Percentiles rank a stretch among this genome's conserved stretches.
Evolutionary conservation across 768 basidiomycete genomes (phyloP).

Genomic region (Termitomyces sp.): DNA sequence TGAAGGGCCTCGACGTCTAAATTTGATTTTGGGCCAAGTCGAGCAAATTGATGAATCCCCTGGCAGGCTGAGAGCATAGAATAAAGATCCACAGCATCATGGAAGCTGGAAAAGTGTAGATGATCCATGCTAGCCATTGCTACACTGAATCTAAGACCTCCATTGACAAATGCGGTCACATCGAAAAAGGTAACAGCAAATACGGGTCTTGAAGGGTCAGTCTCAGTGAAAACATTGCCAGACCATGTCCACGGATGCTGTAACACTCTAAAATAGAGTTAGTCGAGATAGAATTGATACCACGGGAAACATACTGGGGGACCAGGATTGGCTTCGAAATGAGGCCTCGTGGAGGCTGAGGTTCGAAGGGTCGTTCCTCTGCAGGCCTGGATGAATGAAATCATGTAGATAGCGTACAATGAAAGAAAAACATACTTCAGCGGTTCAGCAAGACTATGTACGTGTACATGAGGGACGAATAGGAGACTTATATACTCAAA

Average conservation of each 20-base stretch:
- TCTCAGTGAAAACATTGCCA: slow-evolving; percentile 48
- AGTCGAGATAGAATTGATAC: slow-evolving; percentile 1
- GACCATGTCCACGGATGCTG: slow-evolving; percentile 64
- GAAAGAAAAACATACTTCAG: slow-evolving; percentile 23
- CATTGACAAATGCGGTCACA: slow-evolving; percentile 32
- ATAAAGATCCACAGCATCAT: slow-evolving; percentile 44
- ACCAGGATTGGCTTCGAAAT: slow-evolving; percentile 14
- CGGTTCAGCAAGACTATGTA: slow-evolving; percentile 31
- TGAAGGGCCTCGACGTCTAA: slow-evolving; percentile 38
- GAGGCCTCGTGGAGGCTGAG: slow-evolving; percentile 20
- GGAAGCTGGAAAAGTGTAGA: slow-evolving; percentile 44
- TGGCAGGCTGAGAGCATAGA: slow-evolving; percentile 48
- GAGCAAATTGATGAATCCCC: slow-evolving; percentile 49
- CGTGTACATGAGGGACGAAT: neutral
- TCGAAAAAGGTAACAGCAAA: slow-evolving; percentile 51
- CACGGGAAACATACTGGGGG: slow-evolving; percentile 18
- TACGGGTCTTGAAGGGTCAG: slow-evolving; percentile 36
- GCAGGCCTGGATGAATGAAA: slow-evolving; percentile 18
- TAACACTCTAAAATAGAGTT: slow-evolving; percentile 37
- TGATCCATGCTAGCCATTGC: slow-evolving; percentile 38
- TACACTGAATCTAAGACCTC: slow-evolving; percentile 49
- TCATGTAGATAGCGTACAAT: neutral
- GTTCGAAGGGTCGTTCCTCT: slow-evolving; percentile 21
- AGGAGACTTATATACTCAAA: neutral
- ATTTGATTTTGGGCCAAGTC: slow-evolving; percentile 37